These are phyloP conservation scores for Kluyveromyces sp. DNA, from an alignment of 1,139 yeast genomes.

Conservation along the genomic window DNA sequence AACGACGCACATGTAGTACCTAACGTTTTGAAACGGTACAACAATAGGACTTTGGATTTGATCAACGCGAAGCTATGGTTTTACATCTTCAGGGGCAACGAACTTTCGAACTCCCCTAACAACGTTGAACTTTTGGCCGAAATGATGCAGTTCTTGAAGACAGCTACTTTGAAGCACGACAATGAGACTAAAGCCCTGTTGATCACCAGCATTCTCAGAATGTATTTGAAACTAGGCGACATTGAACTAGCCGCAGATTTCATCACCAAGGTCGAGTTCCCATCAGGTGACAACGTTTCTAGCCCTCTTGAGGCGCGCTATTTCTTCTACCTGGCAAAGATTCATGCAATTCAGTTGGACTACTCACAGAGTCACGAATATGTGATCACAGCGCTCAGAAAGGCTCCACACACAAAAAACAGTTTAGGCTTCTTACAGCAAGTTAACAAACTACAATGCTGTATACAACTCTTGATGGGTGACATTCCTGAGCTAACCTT, in stretches of 20 bases:
- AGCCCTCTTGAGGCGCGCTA: conserved; percentile 90
- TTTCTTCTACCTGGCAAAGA: conserved; percentile 80
- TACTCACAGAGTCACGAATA: conserved; percentile 87
- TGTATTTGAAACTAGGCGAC: conserved; percentile 71
- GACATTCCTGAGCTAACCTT: conserved; percentile 90
- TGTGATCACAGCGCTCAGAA: conserved; percentile 87
- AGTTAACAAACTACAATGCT: conserved; percentile 80
- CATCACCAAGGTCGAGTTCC: conserved; percentile 83
- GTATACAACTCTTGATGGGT: conserved; percentile 91
- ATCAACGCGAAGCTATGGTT: conserved; percentile 92
- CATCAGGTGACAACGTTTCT: conserved; percentile 51
- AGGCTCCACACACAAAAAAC: conserved; percentile 88
- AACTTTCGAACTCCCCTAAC: conserved; percentile 40
- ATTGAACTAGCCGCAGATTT: conserved; percentile 83
- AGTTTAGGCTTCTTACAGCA: conserved; percentile 86
- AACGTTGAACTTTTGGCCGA: conserved; percentile 61
- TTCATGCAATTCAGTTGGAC: conserved; percentile 87
- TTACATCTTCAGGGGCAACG: conserved; percentile 75
- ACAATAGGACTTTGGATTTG: conserved; percentile 78
- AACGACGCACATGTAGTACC: conserved; percentile 45
- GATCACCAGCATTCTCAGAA: conserved; percentile 75
- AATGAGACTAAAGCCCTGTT: conserved; percentile 84
- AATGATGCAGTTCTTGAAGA: conserved; percentile 68
- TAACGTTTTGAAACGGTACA: conserved; percentile 51
- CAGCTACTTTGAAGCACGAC: conserved; percentile 89